Evolutionary conservation across 176 grass and related monocot species (phyloP).

Genomic region (Carex littledalei): DNA sequence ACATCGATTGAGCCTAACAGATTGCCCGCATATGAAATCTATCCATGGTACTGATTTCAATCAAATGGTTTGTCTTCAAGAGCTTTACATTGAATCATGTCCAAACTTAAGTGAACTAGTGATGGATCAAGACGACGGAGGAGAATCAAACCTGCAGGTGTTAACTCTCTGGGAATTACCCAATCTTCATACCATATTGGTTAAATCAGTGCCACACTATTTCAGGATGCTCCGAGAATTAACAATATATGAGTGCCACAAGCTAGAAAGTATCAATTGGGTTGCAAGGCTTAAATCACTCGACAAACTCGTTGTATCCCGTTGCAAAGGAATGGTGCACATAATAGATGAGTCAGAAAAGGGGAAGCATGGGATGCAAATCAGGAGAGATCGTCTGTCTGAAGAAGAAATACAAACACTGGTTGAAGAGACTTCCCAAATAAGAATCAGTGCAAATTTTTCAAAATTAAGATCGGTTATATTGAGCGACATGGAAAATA

Average conservation of each 20-base stretch:
- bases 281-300: conserved; percentile 28
- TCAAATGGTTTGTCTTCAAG: conserved; percentile 18
- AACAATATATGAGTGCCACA: conserved; percentile 19
- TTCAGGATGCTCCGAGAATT: conserved; percentile 24
- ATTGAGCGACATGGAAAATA: conserved; percentile 3
- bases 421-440: not conserved
- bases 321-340: conserved; percentile 18
- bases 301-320: conserved; percentile 27
- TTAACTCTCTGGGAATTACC: conserved; percentile 17
- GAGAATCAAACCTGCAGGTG: not conserved
- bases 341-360: not conserved
- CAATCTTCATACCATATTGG: not conserved
- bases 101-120: conserved; percentile 14
- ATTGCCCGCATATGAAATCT: conserved; percentile 12
- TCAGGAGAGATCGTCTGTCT: not conserved
- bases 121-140: not conserved
- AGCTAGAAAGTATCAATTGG: conserved; percentile 23
- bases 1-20: conserved; percentile 12
- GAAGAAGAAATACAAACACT: not conserved
- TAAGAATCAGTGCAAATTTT: not conserved
- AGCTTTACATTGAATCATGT: conserved; percentile 30
- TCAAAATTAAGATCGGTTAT: conserved; percentile 18
- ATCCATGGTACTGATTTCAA: conserved; percentile 23
- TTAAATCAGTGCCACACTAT: not conserved
- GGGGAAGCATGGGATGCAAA: too few species aligned